Conservation (phyloP, 108 stramenopile genomes). For the Nitzschia sp. region DNA sequence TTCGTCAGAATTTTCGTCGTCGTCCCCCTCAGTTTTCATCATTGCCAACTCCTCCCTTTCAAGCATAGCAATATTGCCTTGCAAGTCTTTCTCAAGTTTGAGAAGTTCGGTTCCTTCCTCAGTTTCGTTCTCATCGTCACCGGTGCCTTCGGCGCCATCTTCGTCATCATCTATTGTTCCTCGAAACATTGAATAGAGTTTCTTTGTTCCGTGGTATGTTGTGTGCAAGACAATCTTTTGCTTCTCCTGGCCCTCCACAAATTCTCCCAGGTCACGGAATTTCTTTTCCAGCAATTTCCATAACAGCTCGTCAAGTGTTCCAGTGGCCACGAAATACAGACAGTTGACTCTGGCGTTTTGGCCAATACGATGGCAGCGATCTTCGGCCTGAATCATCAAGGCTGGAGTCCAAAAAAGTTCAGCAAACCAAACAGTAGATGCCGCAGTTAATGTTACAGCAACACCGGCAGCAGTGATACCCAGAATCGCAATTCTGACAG, state of each 20-base stretch:
- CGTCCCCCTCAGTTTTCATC: slow-evolving; percentile 60
- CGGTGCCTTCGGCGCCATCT: slow-evolving; percentile 37
- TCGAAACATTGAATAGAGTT: slow-evolving; percentile 42
- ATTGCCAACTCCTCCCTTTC: slow-evolving; percentile 68
- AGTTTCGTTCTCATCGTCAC: slow-evolving; percentile 39
- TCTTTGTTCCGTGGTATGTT: slow-evolving; percentile 48
- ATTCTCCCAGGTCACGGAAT: slow-evolving; percentile 81
- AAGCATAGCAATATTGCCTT: slow-evolving; percentile 69
- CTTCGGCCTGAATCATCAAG: slow-evolving; percentile 97
- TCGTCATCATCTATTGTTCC: slow-evolving; percentile 24
- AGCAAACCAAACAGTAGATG: slow-evolving; percentile 95
- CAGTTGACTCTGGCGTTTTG: slow-evolving; percentile 86
- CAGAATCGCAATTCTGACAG: slow-evolving; percentile 81
- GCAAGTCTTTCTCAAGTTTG: slow-evolving; percentile 38
- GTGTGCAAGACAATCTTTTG: slow-evolving; percentile 73
- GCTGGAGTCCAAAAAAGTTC: slow-evolving; percentile 98
- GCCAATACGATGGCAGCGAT: slow-evolving; percentile 95
- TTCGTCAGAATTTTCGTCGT: slow-evolving; percentile 41
- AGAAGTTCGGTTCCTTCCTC: slow-evolving; percentile 36
- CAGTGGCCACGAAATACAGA: slow-evolving; percentile 84
- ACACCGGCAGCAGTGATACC: slow-evolving; percentile 97
- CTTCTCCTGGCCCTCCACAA: slow-evolving; percentile 88
- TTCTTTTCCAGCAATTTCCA: slow-evolving; percentile 88
- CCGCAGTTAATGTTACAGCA: slow-evolving; percentile 95
- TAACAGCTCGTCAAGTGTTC: slow-evolving; percentile 84